Base-by-base conservation (phyloP, 2,329 filamentous ascomycete species). In the Calonectria hawksworthii region DNA sequence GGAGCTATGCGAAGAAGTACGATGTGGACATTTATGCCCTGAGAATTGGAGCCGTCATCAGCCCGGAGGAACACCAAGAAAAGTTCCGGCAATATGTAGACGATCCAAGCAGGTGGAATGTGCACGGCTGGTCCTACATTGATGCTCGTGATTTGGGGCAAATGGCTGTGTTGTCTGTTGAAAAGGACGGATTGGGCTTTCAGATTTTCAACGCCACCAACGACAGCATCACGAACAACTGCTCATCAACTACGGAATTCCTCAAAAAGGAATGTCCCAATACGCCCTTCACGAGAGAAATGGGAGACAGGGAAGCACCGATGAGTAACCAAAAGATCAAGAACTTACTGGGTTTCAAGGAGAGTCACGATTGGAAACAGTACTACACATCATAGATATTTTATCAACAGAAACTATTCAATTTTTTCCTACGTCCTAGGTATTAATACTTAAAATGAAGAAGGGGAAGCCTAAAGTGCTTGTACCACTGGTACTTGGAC, bases 151-250 rank as follows among this genome's bases (percentile, higher is more conserved):
- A 93, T 77, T 81, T 93, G 3, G 92, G 91, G 0, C 89, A 91
- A 82, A 93, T 93, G 72, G 92, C 90, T 79, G 85, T 92, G 75
- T 79, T 90, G 11, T 88, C 86, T 23, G 86, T 93, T 6, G 77
- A 87, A 74, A 90, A 88, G 76, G 86, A 87, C 79, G 90, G 89
- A 0, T 79, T 93, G 13, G 91, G 91, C 0, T 93, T 92, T 77
- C 90, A 93, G 79, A 84, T 93, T 0, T 93, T 93, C 83, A 93
- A 93, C 79, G 91, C 91, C 2, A 92, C 90, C 0, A 93, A 93
- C 78, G 88, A 92, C 78, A 90, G 87, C 3, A 92, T 92, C 64
- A 93, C 91, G 0, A 89, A 89, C 4, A 87, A 85, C 11, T 92
- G 34, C 7, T 18, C 90, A 0, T 84, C 83, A 54, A 65, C 61